Conservation (phyloP, 352 stramenopile genomes). For the Phytophthora hibernalis region DNA sequence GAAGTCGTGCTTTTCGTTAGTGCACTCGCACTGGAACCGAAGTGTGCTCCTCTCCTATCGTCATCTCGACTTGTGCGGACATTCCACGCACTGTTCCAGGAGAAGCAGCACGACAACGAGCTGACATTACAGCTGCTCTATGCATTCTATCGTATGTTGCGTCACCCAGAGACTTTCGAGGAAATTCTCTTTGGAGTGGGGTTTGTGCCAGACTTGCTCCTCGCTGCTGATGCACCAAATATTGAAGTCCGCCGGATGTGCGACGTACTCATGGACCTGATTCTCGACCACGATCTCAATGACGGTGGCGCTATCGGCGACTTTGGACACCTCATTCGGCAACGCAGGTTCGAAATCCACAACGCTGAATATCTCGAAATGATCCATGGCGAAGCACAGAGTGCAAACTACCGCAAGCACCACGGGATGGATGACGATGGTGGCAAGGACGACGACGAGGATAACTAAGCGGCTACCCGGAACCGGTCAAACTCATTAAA, state of each 20-base stretch:
- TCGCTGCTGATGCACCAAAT: slow-evolving; percentile 78
- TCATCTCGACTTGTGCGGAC: slow-evolving; percentile 76
- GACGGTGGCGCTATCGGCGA: slow-evolving; percentile 65
- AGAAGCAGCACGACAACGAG: slow-evolving; percentile 90
- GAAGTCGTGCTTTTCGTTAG: slow-evolving; percentile 91
- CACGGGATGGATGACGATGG: slow-evolving; percentile 38
- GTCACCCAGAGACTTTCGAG: slow-evolving; percentile 79
- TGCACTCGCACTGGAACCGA: slow-evolving; percentile 82
- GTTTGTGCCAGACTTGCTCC: slow-evolving; percentile 80
- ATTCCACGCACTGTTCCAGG: slow-evolving; percentile 84
- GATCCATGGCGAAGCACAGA: slow-evolving; percentile 71
- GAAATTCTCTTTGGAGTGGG: slow-evolving; percentile 78
- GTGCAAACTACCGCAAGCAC: slow-evolving; percentile 23
- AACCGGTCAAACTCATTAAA: not conserved
- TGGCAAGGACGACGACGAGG: slow-evolving; percentile 41
- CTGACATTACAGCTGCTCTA: slow-evolving; percentile 85
- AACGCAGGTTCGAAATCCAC: slow-evolving; percentile 87
- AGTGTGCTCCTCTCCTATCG: slow-evolving; percentile 80
- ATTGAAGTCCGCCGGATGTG: slow-evolving; percentile 89
- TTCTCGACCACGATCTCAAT: slow-evolving; percentile 81
- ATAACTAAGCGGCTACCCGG: slow-evolving; percentile 16
- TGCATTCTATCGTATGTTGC: slow-evolving; percentile 80
- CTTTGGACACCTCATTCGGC: slow-evolving; percentile 81
- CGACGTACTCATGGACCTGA: slow-evolving; percentile 87
- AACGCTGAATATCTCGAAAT: slow-evolving; percentile 90